Evolutionary conservation across 805 yeast species (phyloP), one percentile per base, ranked within the genome.

Genomic region (Wickerhamomyces strasburgensis): DNA sequence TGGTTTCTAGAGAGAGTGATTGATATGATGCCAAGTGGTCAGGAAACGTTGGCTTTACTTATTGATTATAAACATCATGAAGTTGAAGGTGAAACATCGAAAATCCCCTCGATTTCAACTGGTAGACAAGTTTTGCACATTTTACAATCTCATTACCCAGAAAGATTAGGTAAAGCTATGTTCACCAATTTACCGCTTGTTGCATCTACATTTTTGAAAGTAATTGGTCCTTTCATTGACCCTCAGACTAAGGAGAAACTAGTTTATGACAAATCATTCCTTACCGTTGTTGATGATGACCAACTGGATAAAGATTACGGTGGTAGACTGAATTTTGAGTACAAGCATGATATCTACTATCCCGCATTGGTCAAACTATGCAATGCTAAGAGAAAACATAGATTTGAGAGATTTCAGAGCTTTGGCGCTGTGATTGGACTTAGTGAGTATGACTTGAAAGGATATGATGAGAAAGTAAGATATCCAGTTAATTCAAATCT

Each of bases 141-240:
- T 57, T 68, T 90, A 50, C 98, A 90, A 64, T 87, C 94, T 9
- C 98, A 90, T 61, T 90, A 90, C 58, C 98, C 98, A 3, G 98
- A 90, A 60, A 74, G 98, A 50, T 70, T 90, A 39, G 98, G 98
- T 27, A 82, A 80, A 55, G 97, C 96, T 0, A 68, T 88, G 37
- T 70, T 90, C 23, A 84, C 94, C 37, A 90, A 90, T 60, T 86
- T 90, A 46, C 97, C 97, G 5, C 81, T 90, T 73, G 64, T 88
- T 35, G 97, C 88, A 7, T 83, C 94, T 82, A 78, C 95, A 8
- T 90, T 93, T 52, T 66, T 90, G 47, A 88, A 84, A 63, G 65
- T 90, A 44, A 87, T 90, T 43, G 84, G 83, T 52, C 98, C 98
- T 4, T 90, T 93, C 58, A 89, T 90, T 46, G 98, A 93, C 57